These are phyloP conservation scores for Nemophila menziesii DNA, from an alignment of 257 asterid species.

Conservation along the genomic window DNA sequence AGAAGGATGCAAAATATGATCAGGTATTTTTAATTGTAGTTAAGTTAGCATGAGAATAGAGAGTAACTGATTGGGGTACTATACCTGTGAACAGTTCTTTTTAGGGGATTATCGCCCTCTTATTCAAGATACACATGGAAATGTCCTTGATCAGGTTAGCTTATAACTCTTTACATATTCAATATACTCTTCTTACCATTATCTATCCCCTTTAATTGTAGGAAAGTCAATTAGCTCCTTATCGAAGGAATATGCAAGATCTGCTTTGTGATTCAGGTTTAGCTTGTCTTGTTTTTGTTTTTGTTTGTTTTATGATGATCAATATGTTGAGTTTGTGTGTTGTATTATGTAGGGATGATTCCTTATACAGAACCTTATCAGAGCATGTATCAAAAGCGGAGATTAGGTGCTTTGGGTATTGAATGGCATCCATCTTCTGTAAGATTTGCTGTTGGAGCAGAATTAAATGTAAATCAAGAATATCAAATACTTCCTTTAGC, in stretches of 20 bases:
- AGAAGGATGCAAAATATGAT: conserved; percentile 81
- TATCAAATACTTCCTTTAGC: conserved; percentile 64
- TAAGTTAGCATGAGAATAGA: conserved; percentile 5
- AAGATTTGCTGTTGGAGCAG: conserved; percentile 77
- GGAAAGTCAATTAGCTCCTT: conserved; percentile 97
- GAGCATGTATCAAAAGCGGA: conserved; percentile 69
- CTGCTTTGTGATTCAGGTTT: conserved; percentile 95
- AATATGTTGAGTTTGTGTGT: background rate
- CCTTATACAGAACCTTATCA: conserved; percentile 97
- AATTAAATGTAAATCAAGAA: conserved; percentile 71
- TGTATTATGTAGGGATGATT: conserved; percentile 44
- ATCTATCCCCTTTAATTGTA: conserved; percentile 9
- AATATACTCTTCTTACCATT: background rate
- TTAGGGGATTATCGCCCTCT: conserved; percentile 96
- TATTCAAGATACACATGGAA: conserved; percentile 81
- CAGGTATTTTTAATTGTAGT: conserved; percentile 39
- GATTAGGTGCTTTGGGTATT: conserved; percentile 82
- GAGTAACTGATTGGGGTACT: conserved; percentile 13
- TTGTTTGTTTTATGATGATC: background rate
- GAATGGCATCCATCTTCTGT: conserved; percentile 96
- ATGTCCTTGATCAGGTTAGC: conserved; percentile 89
- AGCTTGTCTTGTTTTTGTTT: conserved; percentile 1
- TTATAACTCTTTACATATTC: background rate
- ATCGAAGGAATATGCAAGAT: conserved; percentile 92
- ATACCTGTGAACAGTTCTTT: conserved; percentile 60